phyloP scores from a whole-genome alignment of 345 rosid species.

The Gossypium stocksii region DNA sequence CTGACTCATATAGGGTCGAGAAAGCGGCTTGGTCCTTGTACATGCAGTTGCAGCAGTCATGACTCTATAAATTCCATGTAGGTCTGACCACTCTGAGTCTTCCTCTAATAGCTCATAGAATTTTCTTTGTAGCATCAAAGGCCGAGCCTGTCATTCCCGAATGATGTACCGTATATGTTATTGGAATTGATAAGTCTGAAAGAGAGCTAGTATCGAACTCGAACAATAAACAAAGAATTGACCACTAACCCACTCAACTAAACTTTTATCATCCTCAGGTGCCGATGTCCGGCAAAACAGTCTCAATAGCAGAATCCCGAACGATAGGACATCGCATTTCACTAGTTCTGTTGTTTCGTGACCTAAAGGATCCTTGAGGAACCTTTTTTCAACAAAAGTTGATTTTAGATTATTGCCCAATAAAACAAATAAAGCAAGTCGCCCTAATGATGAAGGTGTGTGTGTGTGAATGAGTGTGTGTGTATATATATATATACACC shows the following conservation, averaged over 20 bases:
- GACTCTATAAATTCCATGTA: conserved; percentile 37
- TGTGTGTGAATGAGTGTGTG: too few species aligned
- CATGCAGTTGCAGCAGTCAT: conserved; percentile 38
- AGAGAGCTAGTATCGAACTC: not conserved
- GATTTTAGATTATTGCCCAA: too few species aligned
- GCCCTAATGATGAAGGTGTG: not conserved
- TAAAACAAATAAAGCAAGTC: not conserved
- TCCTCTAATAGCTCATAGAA: conserved; percentile 38
- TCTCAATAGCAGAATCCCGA: conserved; percentile 39
- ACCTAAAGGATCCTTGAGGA: conserved; percentile 11
- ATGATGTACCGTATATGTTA: not conserved
- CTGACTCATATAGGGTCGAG: conserved; percentile 29
- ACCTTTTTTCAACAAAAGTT: not conserved
- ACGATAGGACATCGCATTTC: conserved; percentile 30
- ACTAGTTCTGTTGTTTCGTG: conserved; percentile 16
- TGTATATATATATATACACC: too few species aligned
- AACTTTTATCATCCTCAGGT: conserved; percentile 29
- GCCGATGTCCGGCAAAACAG: conserved; percentile 32
- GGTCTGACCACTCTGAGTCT: conserved; percentile 27
- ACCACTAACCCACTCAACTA: conserved; percentile 38
- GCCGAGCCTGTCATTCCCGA: conserved; percentile 37
- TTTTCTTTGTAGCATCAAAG: conserved; percentile 33
- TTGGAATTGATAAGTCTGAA: not conserved
- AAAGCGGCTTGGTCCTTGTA: conserved; percentile 25
- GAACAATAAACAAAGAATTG: not conserved